Evolutionary conservation across 2,329 filamentous ascomycete genomes (phyloP).

Genomic region (Sclerotinia trifoliorum): DNA sequence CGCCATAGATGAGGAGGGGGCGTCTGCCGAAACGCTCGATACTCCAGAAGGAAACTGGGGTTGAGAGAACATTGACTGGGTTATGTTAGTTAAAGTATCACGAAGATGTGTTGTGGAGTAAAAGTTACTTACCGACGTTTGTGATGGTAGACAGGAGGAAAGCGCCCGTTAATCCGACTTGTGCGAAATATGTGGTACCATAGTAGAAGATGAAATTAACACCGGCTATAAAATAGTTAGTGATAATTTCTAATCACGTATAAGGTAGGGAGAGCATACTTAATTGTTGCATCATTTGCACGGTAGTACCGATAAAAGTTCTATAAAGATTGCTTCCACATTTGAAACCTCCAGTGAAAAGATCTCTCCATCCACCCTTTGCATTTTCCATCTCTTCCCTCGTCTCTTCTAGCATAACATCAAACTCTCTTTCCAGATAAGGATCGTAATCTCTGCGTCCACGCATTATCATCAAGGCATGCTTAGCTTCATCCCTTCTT

Average conservation of each 20-base stretch:
- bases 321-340: constrained; percentile 66
- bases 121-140: constrained; percentile 10
- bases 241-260: background rate
- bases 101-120: background rate
- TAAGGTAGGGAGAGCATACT: constrained; percentile 38
- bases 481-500: constrained; percentile 42
- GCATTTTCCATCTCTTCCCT: constrained; percentile 72
- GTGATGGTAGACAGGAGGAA: constrained; percentile 82
- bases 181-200: constrained; percentile 86
- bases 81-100: background rate
- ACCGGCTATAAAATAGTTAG: constrained; percentile 54
- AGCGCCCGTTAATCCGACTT: constrained; percentile 70
- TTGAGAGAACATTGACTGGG: constrained; percentile 78
- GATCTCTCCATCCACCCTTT: constrained; percentile 66
- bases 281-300: constrained; percentile 78
- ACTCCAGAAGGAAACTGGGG: constrained; percentile 78
- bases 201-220: constrained; percentile 93
- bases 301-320: constrained; percentile 68
- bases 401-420: constrained; percentile 38
- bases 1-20: constrained; percentile 73
- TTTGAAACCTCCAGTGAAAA: constrained; percentile 61
- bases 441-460: constrained; percentile 42
- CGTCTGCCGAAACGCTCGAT: constrained; percentile 81
- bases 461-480: constrained; percentile 68
- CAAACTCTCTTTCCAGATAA: constrained; percentile 56